phyloP scores from a whole-genome alignment of 192 early-diverging fungal genomes.

The Coemansia sp. region DNA sequence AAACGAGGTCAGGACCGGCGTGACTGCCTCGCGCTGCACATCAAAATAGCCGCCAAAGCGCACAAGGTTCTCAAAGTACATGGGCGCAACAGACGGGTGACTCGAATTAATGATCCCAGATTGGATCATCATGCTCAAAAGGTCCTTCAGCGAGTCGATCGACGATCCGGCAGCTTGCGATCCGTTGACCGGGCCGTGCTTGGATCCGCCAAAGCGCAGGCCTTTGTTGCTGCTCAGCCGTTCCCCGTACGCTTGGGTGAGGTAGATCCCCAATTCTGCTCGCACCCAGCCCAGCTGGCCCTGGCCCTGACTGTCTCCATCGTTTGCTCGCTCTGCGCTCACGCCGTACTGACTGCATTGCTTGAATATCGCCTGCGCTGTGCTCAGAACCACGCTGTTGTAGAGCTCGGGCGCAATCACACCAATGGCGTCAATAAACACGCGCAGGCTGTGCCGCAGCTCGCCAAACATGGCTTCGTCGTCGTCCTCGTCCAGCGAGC shows the following conservation, averaged over 20 bases:
- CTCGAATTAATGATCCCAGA: conserved; percentile 22
- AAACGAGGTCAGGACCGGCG: conserved; percentile 37
- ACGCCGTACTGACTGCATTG: conserved; percentile 46
- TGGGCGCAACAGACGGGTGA: conserved; percentile 32
- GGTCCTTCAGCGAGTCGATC: conserved; percentile 24
- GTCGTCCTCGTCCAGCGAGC: conserved; percentile 71
- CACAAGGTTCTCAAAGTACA: conserved; percentile 43
- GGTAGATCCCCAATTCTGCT: conserved; percentile 41
- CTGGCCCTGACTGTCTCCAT: conserved; percentile 18
- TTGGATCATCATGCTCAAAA: conserved; percentile 48
- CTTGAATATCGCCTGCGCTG: conserved; percentile 34
- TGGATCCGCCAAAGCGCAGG: conserved; percentile 31
- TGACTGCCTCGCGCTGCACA: conserved; percentile 21
- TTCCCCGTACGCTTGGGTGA: conserved; percentile 46
- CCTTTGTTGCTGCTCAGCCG: conserved; percentile 42
- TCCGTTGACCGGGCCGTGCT: conserved; percentile 23
- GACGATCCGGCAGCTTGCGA: background rate
- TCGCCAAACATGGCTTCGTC: conserved; percentile 47
- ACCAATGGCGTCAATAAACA: conserved; percentile 71
- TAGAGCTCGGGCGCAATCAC: conserved; percentile 51
- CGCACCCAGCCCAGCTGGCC: conserved; percentile 48
- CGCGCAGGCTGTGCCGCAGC: conserved; percentile 55
- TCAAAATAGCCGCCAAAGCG: conserved; percentile 47
- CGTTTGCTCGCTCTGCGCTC: conserved; percentile 31
- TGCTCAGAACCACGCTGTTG: conserved; percentile 31